Evolutionary conservation across 495 filamentous ascomycete genomes (phyloP).

Genomic region (Neurospora hispaniola): DNA sequence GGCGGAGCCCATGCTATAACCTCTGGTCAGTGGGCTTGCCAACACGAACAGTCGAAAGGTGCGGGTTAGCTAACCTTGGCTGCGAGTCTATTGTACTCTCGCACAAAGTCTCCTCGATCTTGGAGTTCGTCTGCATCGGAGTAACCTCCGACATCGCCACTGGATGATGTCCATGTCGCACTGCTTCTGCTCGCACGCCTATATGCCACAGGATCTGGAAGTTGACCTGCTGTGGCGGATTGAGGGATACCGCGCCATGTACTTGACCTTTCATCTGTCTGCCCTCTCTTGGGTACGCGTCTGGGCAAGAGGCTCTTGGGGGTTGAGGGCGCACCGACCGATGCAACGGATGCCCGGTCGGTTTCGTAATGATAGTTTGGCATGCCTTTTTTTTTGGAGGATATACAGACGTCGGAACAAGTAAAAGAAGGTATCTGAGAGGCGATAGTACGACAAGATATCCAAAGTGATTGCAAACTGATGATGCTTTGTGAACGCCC

Average conservation of each 20-base stretch:
- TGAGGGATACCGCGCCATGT: constrained; percentile 4
- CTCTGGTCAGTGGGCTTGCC: constrained; percentile 3
- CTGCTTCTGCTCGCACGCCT: constrained; percentile 21
- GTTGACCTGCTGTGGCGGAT: constrained; percentile 12
- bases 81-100: constrained; percentile 47
- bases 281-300: background rate
- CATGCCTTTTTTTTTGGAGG: background rate
- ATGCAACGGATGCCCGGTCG: constrained; percentile 6
- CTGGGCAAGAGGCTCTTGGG: constrained; percentile 4
- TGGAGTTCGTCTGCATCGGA: constrained; percentile 33
- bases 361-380: constrained; percentile 5
- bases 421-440: background rate
- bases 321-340: constrained; percentile 8
- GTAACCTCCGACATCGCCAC: constrained; percentile 20
- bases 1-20: constrained; percentile 30
- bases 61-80: constrained; percentile 26
- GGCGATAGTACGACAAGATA: background rate
- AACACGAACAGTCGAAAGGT: background rate
- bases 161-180: constrained; percentile 37
- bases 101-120: constrained; percentile 30
- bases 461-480: background rate
- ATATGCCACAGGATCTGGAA: constrained; percentile 8
- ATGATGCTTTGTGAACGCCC: background rate
- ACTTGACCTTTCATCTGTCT: background rate
- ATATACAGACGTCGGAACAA: background rate